Conservation (phyloP, 2,329 filamentous ascomycete species). For the Aspergillus hortae region DNA sequence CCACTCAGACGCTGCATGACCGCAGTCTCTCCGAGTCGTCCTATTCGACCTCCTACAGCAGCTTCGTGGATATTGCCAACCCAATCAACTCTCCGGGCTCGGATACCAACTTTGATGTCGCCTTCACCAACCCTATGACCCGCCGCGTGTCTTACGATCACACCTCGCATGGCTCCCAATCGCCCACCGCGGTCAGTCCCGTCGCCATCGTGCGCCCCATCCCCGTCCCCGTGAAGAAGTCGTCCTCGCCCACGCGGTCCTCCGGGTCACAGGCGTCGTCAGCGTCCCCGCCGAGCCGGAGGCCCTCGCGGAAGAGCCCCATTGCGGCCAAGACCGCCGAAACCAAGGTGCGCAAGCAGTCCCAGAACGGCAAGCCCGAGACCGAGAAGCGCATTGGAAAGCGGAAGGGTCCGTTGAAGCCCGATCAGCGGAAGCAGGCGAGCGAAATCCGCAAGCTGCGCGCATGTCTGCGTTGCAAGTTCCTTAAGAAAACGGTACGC, state of each 20-base stretch:
- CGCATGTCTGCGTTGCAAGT: conserved; percentile 93
- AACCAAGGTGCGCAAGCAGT: conserved; percentile 73
- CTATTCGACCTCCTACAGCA: conserved; percentile 67
- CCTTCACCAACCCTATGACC: conserved; percentile 38
- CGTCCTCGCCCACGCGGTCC: conserved; percentile 56
- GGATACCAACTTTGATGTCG: conserved; percentile 65
- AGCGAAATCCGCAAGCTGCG: conserved; percentile 94
- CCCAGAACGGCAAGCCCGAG: conserved; percentile 73
- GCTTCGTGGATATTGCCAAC: conserved; percentile 78
- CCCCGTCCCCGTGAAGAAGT: conserved; percentile 45
- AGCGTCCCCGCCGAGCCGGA: conserved; percentile 64
- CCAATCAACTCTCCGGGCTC: conserved; percentile 81
- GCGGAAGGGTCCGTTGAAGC: conserved; percentile 81
- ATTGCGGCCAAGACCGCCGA: conserved; percentile 78
- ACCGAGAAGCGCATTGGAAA: conserved; percentile 91
- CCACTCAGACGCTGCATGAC: conserved; percentile 82
- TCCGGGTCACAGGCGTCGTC: conserved; percentile 62
- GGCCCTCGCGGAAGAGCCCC: conserved; percentile 67
- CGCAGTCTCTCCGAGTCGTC: conserved; percentile 84
- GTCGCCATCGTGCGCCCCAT: conserved; percentile 65
- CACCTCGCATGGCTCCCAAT: conserved; percentile 41
- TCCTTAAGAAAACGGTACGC: conserved; percentile 84
- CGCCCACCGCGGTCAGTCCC: conserved; percentile 58
- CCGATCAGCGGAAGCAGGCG: conserved; percentile 92
- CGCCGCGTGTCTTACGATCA: conserved; percentile 41